Evolutionary conservation across 2,329 filamentous ascomycete species (phyloP), one percentile per base, ranked within the genome.

Genomic region (Aspergillus fructus): DNA sequence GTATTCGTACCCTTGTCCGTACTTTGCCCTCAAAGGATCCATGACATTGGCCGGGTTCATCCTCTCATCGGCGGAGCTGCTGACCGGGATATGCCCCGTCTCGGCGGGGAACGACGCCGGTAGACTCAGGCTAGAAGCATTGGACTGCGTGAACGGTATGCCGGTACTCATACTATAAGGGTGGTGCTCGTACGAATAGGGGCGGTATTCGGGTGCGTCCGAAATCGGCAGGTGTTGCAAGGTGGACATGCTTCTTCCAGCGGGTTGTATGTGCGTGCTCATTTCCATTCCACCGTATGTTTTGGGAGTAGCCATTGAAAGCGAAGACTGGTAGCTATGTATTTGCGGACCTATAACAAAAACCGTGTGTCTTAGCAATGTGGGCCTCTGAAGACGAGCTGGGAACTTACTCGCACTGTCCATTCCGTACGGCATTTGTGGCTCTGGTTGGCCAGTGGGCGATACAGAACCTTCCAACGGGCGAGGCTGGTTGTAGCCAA

Each of bases 81-180:
- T 56, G 17, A 61, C 59, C 11, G 58, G 46, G 23, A 62, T 60
- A 41, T 57, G 57, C 15, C 56, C 62, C 12, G 67, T 58, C 23
- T 72, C 70, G n/a, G 68, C 64, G 15, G 68, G 68, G 45, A 68
- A 71, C 6, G 73, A 69, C 1, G 71, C 65, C 11, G 73, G 71
- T 12, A 75, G 68, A 45, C 67, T 75, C 57, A 75, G 60, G 24
- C 64, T 68, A n/a, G 73, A 72, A 19, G 72, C 57, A 41, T 70
- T 73, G 34, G 68, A 65, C 49, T 73, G 70, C 8, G 65, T 62
- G 54, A 69, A 76, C 1, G 71, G 68, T 23, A 73, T 64, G 5
- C 62, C 60, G 24, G 68, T 63, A 40, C 62, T 66, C 54, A 69
- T 68, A 34, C 67, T 56, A 30, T 64, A 67, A 3, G 71, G 64